Evolutionary conservation across 169 alveolate genomes (phyloP).

Genomic region (Theileria equi): DNA sequence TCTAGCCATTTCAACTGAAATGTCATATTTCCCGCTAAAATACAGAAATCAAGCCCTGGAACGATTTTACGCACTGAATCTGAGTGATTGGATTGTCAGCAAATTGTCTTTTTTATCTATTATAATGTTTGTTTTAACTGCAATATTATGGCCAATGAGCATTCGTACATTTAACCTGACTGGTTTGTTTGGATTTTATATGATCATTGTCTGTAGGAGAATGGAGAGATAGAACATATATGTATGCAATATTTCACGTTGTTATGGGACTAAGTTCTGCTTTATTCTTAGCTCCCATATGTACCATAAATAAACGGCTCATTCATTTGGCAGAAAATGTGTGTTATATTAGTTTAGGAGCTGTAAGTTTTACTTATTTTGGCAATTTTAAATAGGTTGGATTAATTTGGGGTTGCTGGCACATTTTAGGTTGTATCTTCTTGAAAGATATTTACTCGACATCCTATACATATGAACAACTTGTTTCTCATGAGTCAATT

Average conservation of each 20-base stretch:
- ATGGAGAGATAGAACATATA: conserved; percentile 35
- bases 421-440: conserved; percentile 22
- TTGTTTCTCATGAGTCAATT: conserved; percentile 53
- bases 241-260: conserved; percentile 42
- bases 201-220: neutral
- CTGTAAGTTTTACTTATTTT: conserved; percentile 10
- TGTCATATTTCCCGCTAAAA: conserved; percentile 60
- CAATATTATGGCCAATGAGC: conserved; percentile 51
- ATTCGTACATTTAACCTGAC: conserved; percentile 37
- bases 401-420: conserved; percentile 66
- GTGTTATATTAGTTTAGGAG: conserved; percentile 43
- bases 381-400: neutral
- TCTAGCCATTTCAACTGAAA: neutral
- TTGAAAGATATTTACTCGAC: conserved; percentile 3
- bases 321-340: conserved; percentile 46
- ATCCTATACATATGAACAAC: neutral
- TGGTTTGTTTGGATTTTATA: neutral
- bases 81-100: conserved; percentile 50
- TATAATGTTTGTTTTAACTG: conserved; percentile 39
- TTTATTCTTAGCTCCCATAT: conserved; percentile 30
- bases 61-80: conserved; percentile 65
- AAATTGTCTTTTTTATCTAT: conserved; percentile 42
- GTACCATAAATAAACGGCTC: conserved; percentile 11
- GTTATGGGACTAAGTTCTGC: conserved; percentile 40
- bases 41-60: conserved; percentile 63